These are phyloP conservation scores for Phytopythium montanum DNA, from an alignment of 352 stramenopile species.

Conservation along the genomic window DNA sequence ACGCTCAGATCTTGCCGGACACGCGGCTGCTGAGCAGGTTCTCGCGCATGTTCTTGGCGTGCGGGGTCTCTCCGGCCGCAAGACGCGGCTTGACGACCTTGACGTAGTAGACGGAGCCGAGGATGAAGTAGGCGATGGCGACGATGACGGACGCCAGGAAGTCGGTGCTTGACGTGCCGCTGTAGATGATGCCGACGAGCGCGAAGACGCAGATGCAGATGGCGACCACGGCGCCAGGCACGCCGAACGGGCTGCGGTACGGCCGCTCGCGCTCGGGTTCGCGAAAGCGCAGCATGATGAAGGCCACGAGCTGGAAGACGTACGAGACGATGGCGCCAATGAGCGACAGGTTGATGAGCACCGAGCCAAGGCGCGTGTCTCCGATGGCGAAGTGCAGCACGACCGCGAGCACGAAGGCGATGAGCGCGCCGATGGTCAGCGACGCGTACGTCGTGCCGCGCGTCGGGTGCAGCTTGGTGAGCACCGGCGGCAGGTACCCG, in stretches of 20 bases:
- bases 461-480: conserved; percentile 48
- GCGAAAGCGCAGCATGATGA: conserved; percentile 47
- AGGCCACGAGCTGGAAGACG: conserved; percentile 49
- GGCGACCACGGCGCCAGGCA: conserved; percentile 38
- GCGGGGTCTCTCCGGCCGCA: conserved; percentile 14
- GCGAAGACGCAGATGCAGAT: conserved; percentile 43
- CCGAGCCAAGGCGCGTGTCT: conserved; percentile 45
- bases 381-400: conserved; percentile 54
- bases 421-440: conserved; percentile 31
- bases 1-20: conserved; percentile 21
- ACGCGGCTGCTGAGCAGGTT: conserved; percentile 30
- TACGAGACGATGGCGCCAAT: conserved; percentile 62
- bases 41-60: conserved; percentile 38
- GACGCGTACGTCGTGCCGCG: conserved; percentile 39
- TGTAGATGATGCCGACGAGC: conserved; percentile 57
- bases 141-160: conserved; percentile 51
- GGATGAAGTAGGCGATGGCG: conserved; percentile 35
- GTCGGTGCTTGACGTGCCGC: conserved; percentile 35
- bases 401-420: conserved; percentile 36
- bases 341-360: conserved; percentile 57
- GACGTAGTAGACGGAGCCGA: conserved; percentile 43
- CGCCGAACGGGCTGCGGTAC: conserved; percentile 50
- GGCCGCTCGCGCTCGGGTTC: conserved; percentile 47
- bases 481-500: conserved; percentile 42
- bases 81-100: conserved; percentile 31